Evolutionary conservation across 1,139 yeast genomes (phyloP).

Genomic region (Ogataea hybrid): DNA sequence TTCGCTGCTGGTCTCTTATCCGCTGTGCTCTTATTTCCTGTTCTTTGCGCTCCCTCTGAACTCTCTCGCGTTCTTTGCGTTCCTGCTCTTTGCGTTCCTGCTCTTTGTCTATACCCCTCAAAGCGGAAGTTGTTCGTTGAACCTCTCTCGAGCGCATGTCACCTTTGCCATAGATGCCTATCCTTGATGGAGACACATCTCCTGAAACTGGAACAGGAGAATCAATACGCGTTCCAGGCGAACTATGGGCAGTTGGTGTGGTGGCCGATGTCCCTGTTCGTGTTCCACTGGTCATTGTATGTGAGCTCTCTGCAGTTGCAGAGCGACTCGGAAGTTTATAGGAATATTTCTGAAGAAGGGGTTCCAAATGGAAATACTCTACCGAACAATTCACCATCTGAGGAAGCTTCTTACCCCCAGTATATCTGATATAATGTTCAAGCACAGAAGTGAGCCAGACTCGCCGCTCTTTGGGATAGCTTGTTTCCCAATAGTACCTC

Average conservation of each 20-base stretch:
- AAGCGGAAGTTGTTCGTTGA: conserved; percentile 3
- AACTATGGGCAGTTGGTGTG: conserved; percentile 7
- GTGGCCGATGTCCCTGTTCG: conserved; percentile 13
- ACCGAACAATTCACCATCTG: conserved; percentile 45
- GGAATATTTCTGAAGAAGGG: conserved; percentile 12
- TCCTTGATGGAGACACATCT: background rate
- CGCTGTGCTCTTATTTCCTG: background rate
- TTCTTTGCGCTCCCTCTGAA: background rate
- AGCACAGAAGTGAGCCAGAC: conserved; percentile 64
- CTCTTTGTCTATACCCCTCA: conserved; percentile 3
- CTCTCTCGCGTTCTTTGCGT: background rate
- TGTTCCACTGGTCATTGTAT: conserved; percentile 11
- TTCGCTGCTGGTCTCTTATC: background rate
- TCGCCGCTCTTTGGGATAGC: conserved; percentile 63
- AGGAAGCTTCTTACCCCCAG: conserved; percentile 63
- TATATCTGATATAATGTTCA: conserved; percentile 63
- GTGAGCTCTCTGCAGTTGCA: conserved; percentile 9
- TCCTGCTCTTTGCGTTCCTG: background rate
- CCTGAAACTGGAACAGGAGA: background rate
- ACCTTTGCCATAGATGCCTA: background rate
- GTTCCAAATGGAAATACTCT: conserved; percentile 29
- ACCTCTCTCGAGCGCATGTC: conserved; percentile 2
- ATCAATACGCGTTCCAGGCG: background rate
- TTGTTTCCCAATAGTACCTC: conserved; percentile 82
- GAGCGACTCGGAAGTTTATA: conserved; percentile 8